Evolutionary conservation across 148 eudicot genomes (phyloP).

Genomic region (Bassia scoparia): DNA sequence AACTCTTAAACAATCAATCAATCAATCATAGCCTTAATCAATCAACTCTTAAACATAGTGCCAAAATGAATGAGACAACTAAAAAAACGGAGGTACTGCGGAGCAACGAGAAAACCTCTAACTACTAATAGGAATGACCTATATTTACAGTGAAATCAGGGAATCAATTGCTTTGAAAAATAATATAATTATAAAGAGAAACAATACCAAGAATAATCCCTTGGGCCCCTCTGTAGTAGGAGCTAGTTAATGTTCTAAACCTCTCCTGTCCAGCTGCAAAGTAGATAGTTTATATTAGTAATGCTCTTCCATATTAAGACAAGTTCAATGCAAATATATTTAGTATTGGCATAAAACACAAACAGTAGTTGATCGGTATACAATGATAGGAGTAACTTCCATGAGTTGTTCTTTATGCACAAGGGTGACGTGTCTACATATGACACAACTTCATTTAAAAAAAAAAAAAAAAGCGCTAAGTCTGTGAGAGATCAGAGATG

Average conservation of each 20-base stretch:
- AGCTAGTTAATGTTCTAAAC: constrained; percentile 91
- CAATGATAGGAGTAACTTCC: not conserved
- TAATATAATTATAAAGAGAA: not conserved
- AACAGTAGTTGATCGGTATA: not conserved
- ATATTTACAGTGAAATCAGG: not conserved
- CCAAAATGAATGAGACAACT: too few relatives aligned
- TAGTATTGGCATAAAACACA: not conserved
- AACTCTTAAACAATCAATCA: too few relatives aligned
- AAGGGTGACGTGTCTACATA: not conserved
- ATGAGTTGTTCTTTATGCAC: not conserved
- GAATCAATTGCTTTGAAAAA: not conserved
- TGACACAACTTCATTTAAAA: not conserved
- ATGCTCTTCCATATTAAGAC: not conserved
- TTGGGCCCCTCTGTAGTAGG: constrained; percentile 93
- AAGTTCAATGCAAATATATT: not conserved
- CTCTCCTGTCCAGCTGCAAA: constrained; percentile 97
- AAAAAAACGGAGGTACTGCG: too few relatives aligned
- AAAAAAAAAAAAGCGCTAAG: not conserved
- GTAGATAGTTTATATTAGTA: constrained; percentile 22
- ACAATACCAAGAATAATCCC: constrained; percentile 83
- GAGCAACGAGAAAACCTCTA: too few relatives aligned
- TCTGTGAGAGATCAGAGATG: too few relatives aligned
- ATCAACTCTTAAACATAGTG: too few relatives aligned
- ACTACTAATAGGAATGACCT: not conserved
- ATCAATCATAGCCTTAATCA: too few relatives aligned